Evolutionary conservation across 345 rosid genomes (phyloP).

Genomic region (Passiflora organensis): DNA sequence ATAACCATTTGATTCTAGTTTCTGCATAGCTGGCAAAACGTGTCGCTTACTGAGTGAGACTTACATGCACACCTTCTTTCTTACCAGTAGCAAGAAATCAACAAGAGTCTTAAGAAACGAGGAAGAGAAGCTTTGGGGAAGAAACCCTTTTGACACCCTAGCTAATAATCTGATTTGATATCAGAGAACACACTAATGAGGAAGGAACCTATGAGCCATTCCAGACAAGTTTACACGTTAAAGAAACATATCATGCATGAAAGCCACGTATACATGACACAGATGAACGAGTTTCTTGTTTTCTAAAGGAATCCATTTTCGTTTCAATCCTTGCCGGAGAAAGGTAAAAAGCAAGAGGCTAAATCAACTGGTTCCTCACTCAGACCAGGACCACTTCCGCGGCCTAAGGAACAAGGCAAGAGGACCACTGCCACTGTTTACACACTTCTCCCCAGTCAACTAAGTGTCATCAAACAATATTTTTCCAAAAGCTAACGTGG

Average conservation of each 20-base stretch:
- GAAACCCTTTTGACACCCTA: too few species aligned
- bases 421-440: constrained; percentile 16
- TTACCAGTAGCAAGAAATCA: background rate
- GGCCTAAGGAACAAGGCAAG: constrained; percentile 18
- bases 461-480: background rate
- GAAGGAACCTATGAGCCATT: too few species aligned
- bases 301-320: too few species aligned
- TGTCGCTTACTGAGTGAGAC: constrained; percentile 4
- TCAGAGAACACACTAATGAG: too few species aligned
- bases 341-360: too few species aligned
- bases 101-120: too few species aligned
- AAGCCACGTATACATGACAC: background rate
- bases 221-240: background rate
- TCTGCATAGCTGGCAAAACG: constrained; percentile 8
- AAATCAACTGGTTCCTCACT: too few species aligned
- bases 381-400: constrained; percentile 29
- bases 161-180: too few species aligned
- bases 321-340: too few species aligned
- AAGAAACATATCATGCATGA: background rate
- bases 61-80: background rate
- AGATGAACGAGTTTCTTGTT: too few species aligned
- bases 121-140: too few species aligned
- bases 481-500: background rate
- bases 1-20: background rate
- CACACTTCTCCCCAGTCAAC: background rate